Evolutionary conservation across 2,329 filamentous ascomycete genomes (phyloP), one percentile per base, ranked within the genome.

Genomic region (Talaromyces sp.): DNA sequence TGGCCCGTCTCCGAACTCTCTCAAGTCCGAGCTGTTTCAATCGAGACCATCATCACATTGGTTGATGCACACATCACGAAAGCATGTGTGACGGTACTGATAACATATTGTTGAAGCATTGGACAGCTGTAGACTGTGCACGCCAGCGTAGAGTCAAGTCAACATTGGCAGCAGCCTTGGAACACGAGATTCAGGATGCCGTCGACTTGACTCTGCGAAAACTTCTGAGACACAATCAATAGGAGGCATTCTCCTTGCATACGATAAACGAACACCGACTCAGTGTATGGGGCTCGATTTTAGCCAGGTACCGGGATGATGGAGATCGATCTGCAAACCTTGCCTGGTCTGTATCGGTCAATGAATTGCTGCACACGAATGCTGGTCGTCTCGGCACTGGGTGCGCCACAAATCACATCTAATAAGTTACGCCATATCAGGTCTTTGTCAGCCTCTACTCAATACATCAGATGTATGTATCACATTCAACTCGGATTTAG

Each of bases 201-300:
- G 16, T 56, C 6, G 47, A 31, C 16, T 27, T 50, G 24, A 33
- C 31, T 10, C 22, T 33, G 49, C 33, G 13, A 14, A 14, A 19
- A 27, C 22, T 24, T 62, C 60, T 49, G 50, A 62, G 47, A 43
- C 60, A 62, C 33, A 11, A 22, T 24, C 60, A 62, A 62, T 62
- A 62, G 31, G 22, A 62, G 39, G 11, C 35, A 27, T n/a, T 11
- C 60, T 41, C 60, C 60, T 62, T 62, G 60, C 60, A 62, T 62
- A 54, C 24, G 50, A 31, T 16, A 52, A 52, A 22, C 4, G 45
- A 22, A 8, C 19, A 3, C 19, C 10, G 19, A 33, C 10, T 61
- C 10, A n/a, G 10, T 33, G 22, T 16, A 9, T 8, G n/a, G 33
- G 31, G 13, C n/a, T 56, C n/a, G n/a, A 22, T 37, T 7, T 11